phyloP scores from a whole-genome alignment of 169 alveolate species.

The Sarcocystis neurona region DNA sequence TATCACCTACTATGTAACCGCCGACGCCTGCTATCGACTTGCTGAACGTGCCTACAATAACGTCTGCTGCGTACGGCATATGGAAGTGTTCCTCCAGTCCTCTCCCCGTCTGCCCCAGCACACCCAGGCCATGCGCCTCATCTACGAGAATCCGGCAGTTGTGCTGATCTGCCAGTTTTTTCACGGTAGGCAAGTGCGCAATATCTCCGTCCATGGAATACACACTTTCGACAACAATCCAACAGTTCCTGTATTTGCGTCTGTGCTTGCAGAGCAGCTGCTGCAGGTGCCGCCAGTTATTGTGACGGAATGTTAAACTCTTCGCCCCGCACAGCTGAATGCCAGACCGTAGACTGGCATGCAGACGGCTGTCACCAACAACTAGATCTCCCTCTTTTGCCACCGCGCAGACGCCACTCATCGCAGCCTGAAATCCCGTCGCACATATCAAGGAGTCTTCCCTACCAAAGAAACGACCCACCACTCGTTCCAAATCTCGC shows the following conservation, averaged over 20 bases:
- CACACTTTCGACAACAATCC: slow-evolving; percentile 83
- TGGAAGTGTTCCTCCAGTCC: slow-evolving; percentile 81
- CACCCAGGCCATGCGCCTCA: slow-evolving; percentile 88
- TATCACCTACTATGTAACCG: slow-evolving; percentile 77
- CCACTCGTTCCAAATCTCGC: slow-evolving; percentile 72
- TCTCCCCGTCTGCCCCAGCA: slow-evolving; percentile 85
- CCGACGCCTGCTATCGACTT: slow-evolving; percentile 80
- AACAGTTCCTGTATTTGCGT: slow-evolving; percentile 71
- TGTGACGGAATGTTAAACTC: slow-evolving; percentile 74
- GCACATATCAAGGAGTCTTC: slow-evolving; percentile 76
- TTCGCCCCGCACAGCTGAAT: slow-evolving; percentile 76
- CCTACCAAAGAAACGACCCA: slow-evolving; percentile 75
- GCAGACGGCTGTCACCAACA: slow-evolving; percentile 73
- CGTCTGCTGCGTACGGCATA: slow-evolving; percentile 75
- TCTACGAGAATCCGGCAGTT: slow-evolving; percentile 76
- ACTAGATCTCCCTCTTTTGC: slow-evolving; percentile 68
- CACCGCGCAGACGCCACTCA: slow-evolving; percentile 76
- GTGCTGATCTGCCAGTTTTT: slow-evolving; percentile 72
- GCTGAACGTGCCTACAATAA: slow-evolving; percentile 80
- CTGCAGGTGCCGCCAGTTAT: slow-evolving; percentile 75
- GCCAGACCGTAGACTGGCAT: slow-evolving; percentile 76
- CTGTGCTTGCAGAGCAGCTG: slow-evolving; percentile 69
- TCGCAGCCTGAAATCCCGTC: slow-evolving; percentile 77
- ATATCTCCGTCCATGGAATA: slow-evolving; percentile 91
- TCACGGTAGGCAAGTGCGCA: slow-evolving; percentile 75